Base-by-base conservation (phyloP, 2,329 filamentous ascomycete genomes). In the Xenosphaeropsis pyriputrescens region DNA sequence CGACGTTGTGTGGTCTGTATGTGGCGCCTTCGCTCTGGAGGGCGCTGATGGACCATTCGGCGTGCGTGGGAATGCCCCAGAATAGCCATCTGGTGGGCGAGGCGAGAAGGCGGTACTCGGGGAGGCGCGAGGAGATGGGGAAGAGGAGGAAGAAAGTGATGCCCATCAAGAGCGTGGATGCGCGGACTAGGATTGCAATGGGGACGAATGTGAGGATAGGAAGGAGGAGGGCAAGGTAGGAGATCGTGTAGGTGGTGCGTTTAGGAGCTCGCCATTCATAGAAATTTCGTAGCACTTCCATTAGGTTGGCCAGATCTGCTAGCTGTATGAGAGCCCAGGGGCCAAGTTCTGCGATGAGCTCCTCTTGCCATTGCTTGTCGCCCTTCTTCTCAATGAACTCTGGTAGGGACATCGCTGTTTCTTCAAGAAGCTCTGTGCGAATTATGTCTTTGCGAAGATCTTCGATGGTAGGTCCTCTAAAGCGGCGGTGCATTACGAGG, bases 1-100 rank as follows among this genome's bases (percentile, higher is more conserved):
- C 3, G 3, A 11, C 22, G 12, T 11, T 26, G 8, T 26, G 22
- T 11, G 22, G 4, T 9, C 12, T 6, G 22, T 26, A 9, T 11
- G 8, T 9, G 8, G 22, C 22, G 12, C 22, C 22, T 11, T 26
- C 22, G 22, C 7, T 11, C 50, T 29, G 11, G 41, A 47, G 5
- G 19, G 32, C 13, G 38, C 50, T 42, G 18, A 57, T 45, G 5
- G 53, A 46, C 53, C 54, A 56, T 32, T 57, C 52, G 3, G 48
- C 50, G n/a, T 57, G 51, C 2, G 50, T 56, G 3, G 53, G 53
- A 1, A 55, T 53, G 14, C 53, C 50, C 52, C 53, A 55, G n/a
- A 56, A 42, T 2, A 55, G 12, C 3, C 49, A 51, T 18, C 52
- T 55, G 2, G 45, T 39, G 1, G 52, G 52, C n/a, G 52, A 55